A percentile compares a stretch with the other conserved stretches of the same genome.
Conservation (phyloP, 768 basidiomycete species). For the Boletus vermiculosoides region DNA sequence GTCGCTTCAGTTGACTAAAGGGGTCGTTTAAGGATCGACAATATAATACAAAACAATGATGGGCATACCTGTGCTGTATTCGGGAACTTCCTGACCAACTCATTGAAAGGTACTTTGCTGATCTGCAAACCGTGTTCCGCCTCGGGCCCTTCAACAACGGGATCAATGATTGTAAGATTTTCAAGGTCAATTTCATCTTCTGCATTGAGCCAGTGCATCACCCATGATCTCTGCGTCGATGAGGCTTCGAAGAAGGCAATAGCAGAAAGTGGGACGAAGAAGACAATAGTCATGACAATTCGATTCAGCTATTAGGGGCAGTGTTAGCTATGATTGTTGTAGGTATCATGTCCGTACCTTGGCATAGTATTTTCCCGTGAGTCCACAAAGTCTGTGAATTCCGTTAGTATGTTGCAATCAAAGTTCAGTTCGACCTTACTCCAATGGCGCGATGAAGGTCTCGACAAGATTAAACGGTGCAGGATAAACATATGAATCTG, state of each 20-base stretch:
- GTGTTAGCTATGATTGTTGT: not conserved
- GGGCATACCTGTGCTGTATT: constrained; percentile 63
- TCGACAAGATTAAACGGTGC: constrained; percentile 94
- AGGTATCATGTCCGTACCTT: constrained; percentile 37
- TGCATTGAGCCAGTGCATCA: constrained; percentile 64
- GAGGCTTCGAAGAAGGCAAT: constrained; percentile 77
- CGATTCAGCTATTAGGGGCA: constrained; percentile 60
- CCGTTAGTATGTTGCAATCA: not conserved
- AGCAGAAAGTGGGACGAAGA: constrained; percentile 71
- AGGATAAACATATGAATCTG: constrained; percentile 79
- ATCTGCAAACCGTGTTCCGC: constrained; percentile 59
- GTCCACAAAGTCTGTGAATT: constrained; percentile 39
- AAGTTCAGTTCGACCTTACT: constrained; percentile 50
- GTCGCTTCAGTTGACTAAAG: constrained; percentile 66
- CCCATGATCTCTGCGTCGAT: constrained; percentile 56
- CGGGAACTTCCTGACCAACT: constrained; percentile 70
- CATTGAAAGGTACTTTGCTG: constrained; percentile 65
- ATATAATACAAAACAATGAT: constrained; percentile 1
- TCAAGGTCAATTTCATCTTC: constrained; percentile 60
- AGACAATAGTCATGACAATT: constrained; percentile 72
- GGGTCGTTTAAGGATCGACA: constrained; percentile 2
- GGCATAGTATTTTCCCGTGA: constrained; percentile 57
- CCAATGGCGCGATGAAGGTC: constrained; percentile 75
- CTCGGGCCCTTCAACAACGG: constrained; percentile 55
- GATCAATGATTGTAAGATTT: constrained; percentile 53